Conservation (phyloP, 2,329 filamentous ascomycete genomes). For the Clarireedia paspali region DNA sequence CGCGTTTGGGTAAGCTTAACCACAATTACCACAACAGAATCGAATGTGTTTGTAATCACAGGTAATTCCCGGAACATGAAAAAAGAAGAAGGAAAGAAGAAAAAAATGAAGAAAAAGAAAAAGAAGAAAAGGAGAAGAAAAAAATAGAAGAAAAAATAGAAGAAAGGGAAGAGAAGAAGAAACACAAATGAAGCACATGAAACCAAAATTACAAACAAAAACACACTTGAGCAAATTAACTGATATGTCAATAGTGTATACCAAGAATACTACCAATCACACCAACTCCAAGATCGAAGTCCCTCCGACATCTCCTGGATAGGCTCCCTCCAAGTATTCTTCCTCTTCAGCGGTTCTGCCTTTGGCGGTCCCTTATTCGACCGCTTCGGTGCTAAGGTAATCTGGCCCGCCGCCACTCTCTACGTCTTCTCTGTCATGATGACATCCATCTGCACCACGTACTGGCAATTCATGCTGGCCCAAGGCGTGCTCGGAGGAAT, state of each 20-base stretch:
- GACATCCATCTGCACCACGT: conserved; percentile 30
- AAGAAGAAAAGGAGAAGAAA: no score
- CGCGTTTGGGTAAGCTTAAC: conserved; percentile 18
- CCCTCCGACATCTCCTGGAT: conserved; percentile 6
- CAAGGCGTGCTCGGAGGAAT: conserved; percentile 29
- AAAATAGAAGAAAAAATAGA: no score
- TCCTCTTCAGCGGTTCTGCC: conserved; percentile 5
- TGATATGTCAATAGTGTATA: conserved; percentile 37
- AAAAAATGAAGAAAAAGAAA: no score
- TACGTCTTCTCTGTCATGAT: conserved; percentile 28
- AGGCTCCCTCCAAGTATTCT: conserved; percentile 1
- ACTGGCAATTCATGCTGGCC: conserved; percentile 31
- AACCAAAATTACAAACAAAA: not conserved
- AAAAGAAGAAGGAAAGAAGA: no score
- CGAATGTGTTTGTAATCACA: not conserved
- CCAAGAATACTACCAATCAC: conserved; percentile 47
- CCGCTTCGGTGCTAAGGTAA: conserved; percentile 43
- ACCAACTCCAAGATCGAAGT: conserved; percentile 36
- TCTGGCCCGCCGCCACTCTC: conserved; percentile 17
- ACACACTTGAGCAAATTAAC: not conserved
- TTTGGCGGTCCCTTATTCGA: conserved; percentile 6
- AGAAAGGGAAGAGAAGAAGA: no score
- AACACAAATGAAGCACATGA: not conserved
- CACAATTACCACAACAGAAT: not conserved
- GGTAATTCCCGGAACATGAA: no score